Evolutionary conservation across 2,329 filamentous ascomycete genomes (phyloP), one percentile per base, ranked within the genome.

Genomic region (Lasiodiplodia hormozganensis): DNA sequence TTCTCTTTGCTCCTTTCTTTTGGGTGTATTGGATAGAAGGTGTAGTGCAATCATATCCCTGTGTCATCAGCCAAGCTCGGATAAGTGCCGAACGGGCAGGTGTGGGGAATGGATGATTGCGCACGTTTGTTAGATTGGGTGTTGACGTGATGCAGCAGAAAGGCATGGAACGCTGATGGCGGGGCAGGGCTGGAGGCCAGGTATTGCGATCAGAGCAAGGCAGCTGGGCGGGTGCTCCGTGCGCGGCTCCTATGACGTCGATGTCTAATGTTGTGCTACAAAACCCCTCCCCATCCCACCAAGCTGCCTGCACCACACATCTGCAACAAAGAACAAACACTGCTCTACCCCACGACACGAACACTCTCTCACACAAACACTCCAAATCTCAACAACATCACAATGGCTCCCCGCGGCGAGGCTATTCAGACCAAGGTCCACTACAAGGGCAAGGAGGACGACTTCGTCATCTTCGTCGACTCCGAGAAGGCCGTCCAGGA

Each of bases 371-470:
- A 16, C 36, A n/a, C n/a, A 40, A 67, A 38, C 53, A 21, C 31
- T 38, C 51, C 47, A 38, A 38, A 64, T 40, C 47, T 25, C 68
- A 69, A 76, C 51, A 56, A 31, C 47, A 38, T 67, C 69, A 76
- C 54, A 69, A 80, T 81, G 79, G 68, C 77, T 74, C 34, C 54
- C n/a, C 77, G 76, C 68, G 79, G 76, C 72, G 78, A 92, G 83
- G 86, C 87, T 72, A 79, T 81, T 70, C 87, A 90, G 80, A 86
- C 85, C 83, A 96, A 96, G 85, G 87, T 97, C 82, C 91, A 95
- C 88, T 94, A 88, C 89, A 92, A 94, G 87, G 93, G 93, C 82
- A 80, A 82, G 71, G 82, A 83, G 65, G 89, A 92, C 69, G 89
- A 92, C 82, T 92, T 90, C 78, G 82, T 91, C 74, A 83, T 92